Evolutionary conservation across 2,329 filamentous ascomycete genomes (phyloP), one percentile per base, ranked within the genome.

Genomic region (Phyllosticta ampelicida): DNA sequence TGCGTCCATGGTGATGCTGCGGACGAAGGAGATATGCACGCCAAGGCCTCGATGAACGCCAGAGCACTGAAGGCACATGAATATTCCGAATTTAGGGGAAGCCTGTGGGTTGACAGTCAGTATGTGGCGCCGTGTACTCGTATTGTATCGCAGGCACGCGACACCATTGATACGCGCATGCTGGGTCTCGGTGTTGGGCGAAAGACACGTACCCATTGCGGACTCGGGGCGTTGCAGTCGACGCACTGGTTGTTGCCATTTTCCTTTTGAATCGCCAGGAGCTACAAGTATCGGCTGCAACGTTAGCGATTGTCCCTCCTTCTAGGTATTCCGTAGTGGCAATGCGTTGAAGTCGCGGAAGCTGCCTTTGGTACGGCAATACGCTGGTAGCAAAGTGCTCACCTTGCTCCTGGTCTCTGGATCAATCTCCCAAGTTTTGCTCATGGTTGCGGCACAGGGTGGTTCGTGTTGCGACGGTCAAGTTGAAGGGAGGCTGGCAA

Each of bases 361-460:
- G 36, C 11, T 18, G 36, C 36, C 6, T 4, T 44, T 3, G n/a
- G 3, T 16, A n/a, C 36, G 36, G 8, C 13, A 16, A 44, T n/a
- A 44, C 16, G 16, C 8, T 8, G 36, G 9, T n/a, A 21, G 50
- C 28, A 23, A 13, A n/a, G 13, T 28, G 60, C 71, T 66, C 77
- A 95, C 91, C 84, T 97, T 97, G 70, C 87, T 90, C 75, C 90
- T 85, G 62, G 92, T 97, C 79, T 97, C 92, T 53, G 94, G 94
- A 75, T 99, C 94, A 64, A 99, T 90, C 78, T 99, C 94, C 94
- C 94, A 99, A 87, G 96, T 92, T 76, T 91, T 92, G 69, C 74
- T 77, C 75, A 77, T 77, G 51, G 61, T 67, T 69, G 59, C 63
- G 60, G 55, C n/a, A 9, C 53, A 51, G 21, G 13, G 48, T 51